Base-by-base conservation (phyloP, 306 rosid species). In the Medicago ruthenica region DNA sequence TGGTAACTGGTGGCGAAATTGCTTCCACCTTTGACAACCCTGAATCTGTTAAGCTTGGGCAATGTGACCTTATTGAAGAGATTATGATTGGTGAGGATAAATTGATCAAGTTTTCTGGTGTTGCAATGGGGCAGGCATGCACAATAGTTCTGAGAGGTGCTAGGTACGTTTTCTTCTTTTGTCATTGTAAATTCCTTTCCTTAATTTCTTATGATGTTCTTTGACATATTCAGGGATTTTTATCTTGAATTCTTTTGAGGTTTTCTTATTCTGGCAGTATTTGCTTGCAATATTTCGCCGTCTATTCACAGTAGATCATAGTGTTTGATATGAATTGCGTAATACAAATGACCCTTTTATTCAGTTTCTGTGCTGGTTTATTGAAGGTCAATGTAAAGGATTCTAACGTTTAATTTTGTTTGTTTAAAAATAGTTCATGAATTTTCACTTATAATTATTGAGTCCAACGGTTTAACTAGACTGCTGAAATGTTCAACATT, bases 31-130 rank as follows among this genome's bases (percentile, higher is more conserved):
- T 92, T 79, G 98, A 96, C 88, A 96, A 90, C 63, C 97, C 98
- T 1, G 98, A 92, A 80, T 96, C 99, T 16, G 97, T 96, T 45
- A 92, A 90, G 89, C 96, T 92, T 82, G 98, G 98, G 41, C 89
- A 86, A 47, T 95, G 96, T 76, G 88, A 95, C 76, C 92, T 96
- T 71, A 88, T 96, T 71, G 98, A 96, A 85, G 98, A 96, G 81
- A 90, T 96, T 71, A 96, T 95, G 98, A 95, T 95, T 68, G 98
- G 98, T 4, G 97, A 90, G 83, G 98, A 92, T 85, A 95, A 89
- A 84, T 75, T 94, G 83, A 92, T 95, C 86, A 97, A 90, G 74
- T 95, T 95, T 60, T 95, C 98, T 73, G 98, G 97, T 74, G 96
- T 95, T 79, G 97, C 85, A 83, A 77, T 95, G 92, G 98, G 97